A percentile compares a stretch with the other conserved stretches of the same genome.
phyloP scores from a whole-genome alignment of 2,329 filamentous ascomycete genomes.

The Aspergillus bombycis region DNA sequence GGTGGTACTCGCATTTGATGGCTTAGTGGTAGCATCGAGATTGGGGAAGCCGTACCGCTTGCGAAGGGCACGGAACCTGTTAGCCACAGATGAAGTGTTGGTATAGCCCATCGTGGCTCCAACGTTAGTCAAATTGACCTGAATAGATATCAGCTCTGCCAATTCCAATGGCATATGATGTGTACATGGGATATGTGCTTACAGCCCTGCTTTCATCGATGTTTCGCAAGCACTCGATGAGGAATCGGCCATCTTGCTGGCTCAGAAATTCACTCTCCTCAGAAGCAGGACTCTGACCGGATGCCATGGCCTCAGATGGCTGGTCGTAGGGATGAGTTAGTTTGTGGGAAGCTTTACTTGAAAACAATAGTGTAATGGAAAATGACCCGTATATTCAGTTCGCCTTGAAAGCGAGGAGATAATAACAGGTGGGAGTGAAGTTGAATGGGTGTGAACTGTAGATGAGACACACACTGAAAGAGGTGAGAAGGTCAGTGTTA shows the following conservation, averaged over 20 bases:
- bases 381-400: not conserved
- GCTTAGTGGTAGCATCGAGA: conserved; percentile 8
- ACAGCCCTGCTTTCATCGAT: conserved; percentile 21
- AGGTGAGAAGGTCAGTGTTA: not conserved
- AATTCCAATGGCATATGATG: not conserved
- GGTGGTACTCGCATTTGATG: not conserved
- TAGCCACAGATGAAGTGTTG: conserved; percentile 31
- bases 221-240: conserved; percentile 32
- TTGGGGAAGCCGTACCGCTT: conserved; percentile 29
- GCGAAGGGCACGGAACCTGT: conserved; percentile 30
- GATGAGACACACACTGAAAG: not conserved
- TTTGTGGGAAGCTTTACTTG: not conserved
- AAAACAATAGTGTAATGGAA: not conserved
- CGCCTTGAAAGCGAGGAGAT: not conserved
- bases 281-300: not conserved
- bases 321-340: not conserved
- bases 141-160: not conserved
- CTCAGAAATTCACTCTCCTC: conserved; percentile 9
- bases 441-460: not conserved
- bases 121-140: conserved; percentile 33
- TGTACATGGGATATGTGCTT: not conserved
- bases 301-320: conserved; percentile 8
- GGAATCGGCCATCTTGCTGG: conserved; percentile 23
- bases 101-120: conserved; percentile 29
- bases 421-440: not conserved